phyloP scores from a whole-genome alignment of 805 yeast species.

The Metschnikowia lachancei region DNA sequence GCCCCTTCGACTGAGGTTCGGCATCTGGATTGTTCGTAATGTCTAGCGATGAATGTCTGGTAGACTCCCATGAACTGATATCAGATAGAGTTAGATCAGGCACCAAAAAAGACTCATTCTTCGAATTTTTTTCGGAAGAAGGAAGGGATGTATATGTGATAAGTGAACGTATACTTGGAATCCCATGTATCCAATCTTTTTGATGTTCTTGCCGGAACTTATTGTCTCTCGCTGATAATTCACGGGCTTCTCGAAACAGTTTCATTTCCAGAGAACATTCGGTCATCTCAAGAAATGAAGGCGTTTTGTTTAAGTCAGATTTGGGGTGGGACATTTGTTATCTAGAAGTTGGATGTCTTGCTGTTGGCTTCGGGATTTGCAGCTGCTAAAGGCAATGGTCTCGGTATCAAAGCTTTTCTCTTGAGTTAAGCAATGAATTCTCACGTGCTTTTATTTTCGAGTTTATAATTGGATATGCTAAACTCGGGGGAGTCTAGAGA shows the following conservation, averaged over 20 bases:
- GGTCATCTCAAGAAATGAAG: neutral
- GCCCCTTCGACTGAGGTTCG: neutral
- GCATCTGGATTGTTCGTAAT: constrained; percentile 1
- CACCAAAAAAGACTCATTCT: constrained; percentile 2
- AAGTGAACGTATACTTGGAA: constrained; percentile 22
- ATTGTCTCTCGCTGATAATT: constrained; percentile 4
- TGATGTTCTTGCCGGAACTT: constrained; percentile 8
- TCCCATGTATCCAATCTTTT: constrained; percentile 16
- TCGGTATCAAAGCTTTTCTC: too few relatives aligned
- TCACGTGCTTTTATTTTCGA: too few relatives aligned
- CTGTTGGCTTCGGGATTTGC: neutral
- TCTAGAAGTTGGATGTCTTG: neutral
- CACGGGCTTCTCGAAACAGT: constrained; percentile 8
- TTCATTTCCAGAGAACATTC: constrained; percentile 4
- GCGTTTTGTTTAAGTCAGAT: neutral
- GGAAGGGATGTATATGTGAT: constrained; percentile 8
- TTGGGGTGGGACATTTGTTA: neutral
- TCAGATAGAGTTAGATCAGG: constrained; percentile 8
- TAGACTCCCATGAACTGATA: neutral
- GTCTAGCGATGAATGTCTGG: constrained; percentile 10
- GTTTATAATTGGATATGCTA: too few relatives aligned
- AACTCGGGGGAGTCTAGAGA: too few relatives aligned
- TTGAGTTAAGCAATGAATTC: too few relatives aligned
- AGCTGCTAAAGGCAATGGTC: neutral
- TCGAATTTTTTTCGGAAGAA: neutral